Conservation (phyloP, 2,329 filamentous ascomycete species). For the Phialemoniopsis sp. region DNA sequence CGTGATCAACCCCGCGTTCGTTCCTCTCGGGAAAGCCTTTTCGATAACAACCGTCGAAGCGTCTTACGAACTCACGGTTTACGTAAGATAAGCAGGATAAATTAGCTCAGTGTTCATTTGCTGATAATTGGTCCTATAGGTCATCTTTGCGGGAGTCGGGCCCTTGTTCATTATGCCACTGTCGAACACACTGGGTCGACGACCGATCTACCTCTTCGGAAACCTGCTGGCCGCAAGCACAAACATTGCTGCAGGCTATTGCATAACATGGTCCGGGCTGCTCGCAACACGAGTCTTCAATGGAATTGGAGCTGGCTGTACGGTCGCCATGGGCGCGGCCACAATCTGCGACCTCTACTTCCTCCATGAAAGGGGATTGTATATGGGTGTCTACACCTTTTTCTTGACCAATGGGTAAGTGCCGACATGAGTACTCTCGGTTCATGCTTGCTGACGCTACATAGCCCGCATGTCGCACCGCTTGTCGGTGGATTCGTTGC, state of each 20-base stretch:
- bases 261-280: constrained; percentile 10
- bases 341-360: constrained; percentile 13
- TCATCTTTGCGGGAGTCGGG: constrained; percentile 24
- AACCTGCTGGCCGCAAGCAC: constrained; percentile 21
- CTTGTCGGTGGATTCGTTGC: constrained; percentile 20
- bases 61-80: constrained; percentile 22
- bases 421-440: no score
- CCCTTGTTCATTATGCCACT: constrained; percentile 20
- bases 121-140: constrained; percentile 14
- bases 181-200: constrained; percentile 25
- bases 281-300: constrained; percentile 14
- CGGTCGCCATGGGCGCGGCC: constrained; percentile 12
- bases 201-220: constrained; percentile 23
- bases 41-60: constrained; percentile 21
- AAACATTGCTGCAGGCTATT: constrained; percentile 17
- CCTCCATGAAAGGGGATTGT: constrained; percentile 10
- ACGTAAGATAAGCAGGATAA: neutral
- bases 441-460: no score
- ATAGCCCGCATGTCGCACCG: constrained; percentile 10
- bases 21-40: constrained; percentile 20
- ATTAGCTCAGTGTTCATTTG: neutral
- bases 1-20: constrained; percentile 24
- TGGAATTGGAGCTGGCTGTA: constrained; percentile 10
- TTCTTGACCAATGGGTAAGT: constrained; percentile 13
- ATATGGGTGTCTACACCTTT: constrained; percentile 11